Evolutionary conservation across 768 basidiomycete species (phyloP).

Genomic region (Leccinum rimulosum): DNA sequence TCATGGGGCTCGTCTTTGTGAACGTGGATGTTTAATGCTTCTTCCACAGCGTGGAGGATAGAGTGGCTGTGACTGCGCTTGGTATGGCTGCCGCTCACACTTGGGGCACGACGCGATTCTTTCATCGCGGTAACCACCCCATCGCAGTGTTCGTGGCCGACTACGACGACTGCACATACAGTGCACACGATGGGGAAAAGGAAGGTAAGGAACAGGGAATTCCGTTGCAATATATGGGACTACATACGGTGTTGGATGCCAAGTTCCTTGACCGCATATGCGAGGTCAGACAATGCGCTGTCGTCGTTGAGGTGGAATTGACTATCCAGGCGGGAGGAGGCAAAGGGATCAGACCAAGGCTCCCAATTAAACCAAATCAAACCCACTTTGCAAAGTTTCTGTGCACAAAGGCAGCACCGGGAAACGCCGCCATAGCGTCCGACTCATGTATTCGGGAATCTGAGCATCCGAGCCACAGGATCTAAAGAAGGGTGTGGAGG

Average conservation of each 20-base stretch:
- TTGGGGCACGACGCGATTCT: slow-evolving; percentile 34
- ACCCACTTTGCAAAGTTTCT: slow-evolving; percentile 75
- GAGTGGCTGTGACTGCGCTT: slow-evolving; percentile 14
- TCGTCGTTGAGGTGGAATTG: slow-evolving; percentile 72
- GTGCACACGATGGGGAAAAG: slow-evolving; percentile 4
- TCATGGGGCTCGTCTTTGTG: slow-evolving; percentile 10
- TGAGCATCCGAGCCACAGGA: slow-evolving; percentile 79
- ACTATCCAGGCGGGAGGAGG: slow-evolving; percentile 49
- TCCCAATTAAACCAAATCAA: background rate
- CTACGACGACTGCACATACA: slow-evolving; percentile 58
- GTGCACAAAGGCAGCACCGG: slow-evolving; percentile 82
- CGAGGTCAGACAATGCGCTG: slow-evolving; percentile 65
- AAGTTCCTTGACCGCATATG: slow-evolving; percentile 67
- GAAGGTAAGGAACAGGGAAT: background rate
- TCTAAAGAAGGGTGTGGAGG: slow-evolving; percentile 35
- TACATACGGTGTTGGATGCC: slow-evolving; percentile 71
- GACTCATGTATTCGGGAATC: slow-evolving; percentile 86
- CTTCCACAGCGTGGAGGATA: slow-evolving; percentile 6
- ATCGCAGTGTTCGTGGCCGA: slow-evolving; percentile 82
- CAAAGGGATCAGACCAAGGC: background rate
- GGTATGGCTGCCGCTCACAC: slow-evolving; percentile 36
- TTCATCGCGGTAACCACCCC: slow-evolving; percentile 50
- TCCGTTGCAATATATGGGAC: background rate
- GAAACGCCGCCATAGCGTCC: slow-evolving; percentile 62
- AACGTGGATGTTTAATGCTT: slow-evolving; percentile 21